phyloP scores from a whole-genome alignment of 75 land plant species.

The Pinus taeda region DNA sequence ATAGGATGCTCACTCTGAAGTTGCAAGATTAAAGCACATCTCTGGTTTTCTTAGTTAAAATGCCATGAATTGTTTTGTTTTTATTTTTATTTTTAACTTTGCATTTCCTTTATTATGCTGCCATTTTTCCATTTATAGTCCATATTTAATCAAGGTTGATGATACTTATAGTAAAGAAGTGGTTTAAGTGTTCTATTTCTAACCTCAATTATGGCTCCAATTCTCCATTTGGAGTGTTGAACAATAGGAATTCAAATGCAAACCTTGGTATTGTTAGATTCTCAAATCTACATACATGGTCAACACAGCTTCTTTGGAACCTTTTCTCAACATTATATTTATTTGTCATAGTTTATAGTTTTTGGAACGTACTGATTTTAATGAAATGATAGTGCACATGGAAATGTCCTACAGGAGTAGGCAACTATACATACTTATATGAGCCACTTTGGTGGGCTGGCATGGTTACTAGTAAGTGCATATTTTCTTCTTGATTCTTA shows the following conservation, averaged over 20 bases:
- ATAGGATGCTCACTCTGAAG: not conserved
- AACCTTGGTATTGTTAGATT: not conserved
- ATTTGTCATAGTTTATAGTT: not conserved
- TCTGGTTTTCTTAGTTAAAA: not conserved
- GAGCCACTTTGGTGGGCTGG: constrained; percentile 92
- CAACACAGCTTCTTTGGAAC: too few species aligned
- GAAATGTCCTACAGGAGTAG: constrained; percentile 19
- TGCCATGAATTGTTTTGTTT: not conserved
- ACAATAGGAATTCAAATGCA: not conserved
- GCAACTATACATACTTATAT: constrained; percentile 49
- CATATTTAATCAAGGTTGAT: too few species aligned
- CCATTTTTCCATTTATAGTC: too few species aligned
- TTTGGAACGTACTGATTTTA: not conserved
- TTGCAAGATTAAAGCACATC: not conserved
- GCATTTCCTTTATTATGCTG: not conserved
- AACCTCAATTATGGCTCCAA: too few species aligned
- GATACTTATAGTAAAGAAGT: too few species aligned
- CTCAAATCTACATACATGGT: not conserved
- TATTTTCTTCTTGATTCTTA: not conserved
- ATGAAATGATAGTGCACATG: not conserved
- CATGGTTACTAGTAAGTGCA: constrained; percentile 70
- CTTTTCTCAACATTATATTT: too few species aligned
- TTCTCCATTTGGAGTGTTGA: not conserved
- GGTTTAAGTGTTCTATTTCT: too few species aligned
- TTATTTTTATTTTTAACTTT: too few species aligned